Conservation (phyloP, 306 rosid species). For the Potentilla sterilis region DNA sequence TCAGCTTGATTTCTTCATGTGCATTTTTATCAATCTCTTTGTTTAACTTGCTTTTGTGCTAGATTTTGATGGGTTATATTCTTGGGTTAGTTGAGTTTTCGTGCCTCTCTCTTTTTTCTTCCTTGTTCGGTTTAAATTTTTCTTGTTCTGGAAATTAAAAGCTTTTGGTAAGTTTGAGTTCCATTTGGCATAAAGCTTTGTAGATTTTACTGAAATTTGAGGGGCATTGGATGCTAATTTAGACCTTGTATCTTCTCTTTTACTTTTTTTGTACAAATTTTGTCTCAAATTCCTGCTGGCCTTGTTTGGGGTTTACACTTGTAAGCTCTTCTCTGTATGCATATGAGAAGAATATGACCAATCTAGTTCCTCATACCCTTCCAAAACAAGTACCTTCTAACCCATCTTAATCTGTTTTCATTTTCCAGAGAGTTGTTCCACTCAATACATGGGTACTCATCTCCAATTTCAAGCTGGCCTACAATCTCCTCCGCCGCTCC, state of each 20-base stretch:
- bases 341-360: background rate
- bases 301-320: slow-evolving; percentile 7
- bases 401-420: background rate
- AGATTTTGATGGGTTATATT: slow-evolving; percentile 23
- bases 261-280: slow-evolving; percentile 16
- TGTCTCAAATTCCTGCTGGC: slow-evolving; percentile 3
- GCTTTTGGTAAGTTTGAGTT: slow-evolving; percentile 22
- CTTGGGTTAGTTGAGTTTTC: slow-evolving; percentile 30
- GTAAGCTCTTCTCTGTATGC: background rate
- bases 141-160: slow-evolving; percentile 46
- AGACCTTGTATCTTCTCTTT: slow-evolving; percentile 7
- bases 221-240: slow-evolving; percentile 25
- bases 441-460: slow-evolving; percentile 93
- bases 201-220: slow-evolving; percentile 6
- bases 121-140: slow-evolving; percentile 29
- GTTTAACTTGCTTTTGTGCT: background rate
- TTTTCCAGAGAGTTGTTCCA: slow-evolving; percentile 75
- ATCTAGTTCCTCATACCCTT: background rate
- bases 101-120: slow-evolving; percentile 28
- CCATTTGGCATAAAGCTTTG: slow-evolving; percentile 29
- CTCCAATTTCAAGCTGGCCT: slow-evolving; percentile 89
- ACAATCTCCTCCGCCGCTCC: slow-evolving; percentile 79
- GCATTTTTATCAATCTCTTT: slow-evolving; percentile 7
- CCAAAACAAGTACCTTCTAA: background rate
- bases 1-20: background rate